Evolutionary conservation across 1,139 yeast species (phyloP).

Genomic region (Casaregolazyma lundiana): DNA sequence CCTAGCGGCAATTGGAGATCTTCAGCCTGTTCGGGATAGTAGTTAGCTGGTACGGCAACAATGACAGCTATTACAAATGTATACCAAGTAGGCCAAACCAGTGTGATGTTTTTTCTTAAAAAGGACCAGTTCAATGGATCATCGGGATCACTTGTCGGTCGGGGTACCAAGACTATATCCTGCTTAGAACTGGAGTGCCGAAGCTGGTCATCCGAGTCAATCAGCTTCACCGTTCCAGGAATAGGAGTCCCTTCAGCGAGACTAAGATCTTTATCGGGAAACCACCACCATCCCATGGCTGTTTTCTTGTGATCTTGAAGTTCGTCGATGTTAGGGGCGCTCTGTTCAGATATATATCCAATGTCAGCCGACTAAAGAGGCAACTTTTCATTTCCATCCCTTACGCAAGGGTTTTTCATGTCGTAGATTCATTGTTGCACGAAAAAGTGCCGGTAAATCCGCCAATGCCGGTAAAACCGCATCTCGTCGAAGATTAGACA

Average conservation of each 20-base stretch:
- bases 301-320: neutral
- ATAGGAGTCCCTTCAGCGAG: slow-evolving; percentile 15
- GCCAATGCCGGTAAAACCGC: neutral
- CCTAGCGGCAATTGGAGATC: slow-evolving; percentile 39
- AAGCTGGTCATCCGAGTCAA: slow-evolving; percentile 41
- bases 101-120: slow-evolving; percentile 34
- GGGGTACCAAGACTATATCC: slow-evolving; percentile 41
- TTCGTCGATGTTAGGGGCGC: too few species aligned
- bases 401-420: neutral
- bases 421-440: neutral
- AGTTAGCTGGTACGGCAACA: slow-evolving; percentile 36
- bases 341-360: too few species aligned
- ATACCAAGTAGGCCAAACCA: slow-evolving; percentile 36
- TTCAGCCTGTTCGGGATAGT: slow-evolving; percentile 22
- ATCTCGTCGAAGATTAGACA: neutral
- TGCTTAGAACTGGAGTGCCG: slow-evolving; percentile 24
- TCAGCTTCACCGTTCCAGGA: slow-evolving; percentile 53
- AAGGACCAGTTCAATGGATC: slow-evolving; percentile 46
- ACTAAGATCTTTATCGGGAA: slow-evolving; percentile 14
- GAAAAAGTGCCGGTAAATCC: neutral
- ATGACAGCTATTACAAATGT: slow-evolving; percentile 44
- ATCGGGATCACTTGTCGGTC: slow-evolving; percentile 46
- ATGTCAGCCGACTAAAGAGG: neutral
- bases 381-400: neutral
- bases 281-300: slow-evolving; percentile 4